Percentiles rank a stretch among this genome's conserved stretches.
Conservation (phyloP, 2,329 filamentous ascomycete genomes). For the Podosphaera fusca region DNA sequence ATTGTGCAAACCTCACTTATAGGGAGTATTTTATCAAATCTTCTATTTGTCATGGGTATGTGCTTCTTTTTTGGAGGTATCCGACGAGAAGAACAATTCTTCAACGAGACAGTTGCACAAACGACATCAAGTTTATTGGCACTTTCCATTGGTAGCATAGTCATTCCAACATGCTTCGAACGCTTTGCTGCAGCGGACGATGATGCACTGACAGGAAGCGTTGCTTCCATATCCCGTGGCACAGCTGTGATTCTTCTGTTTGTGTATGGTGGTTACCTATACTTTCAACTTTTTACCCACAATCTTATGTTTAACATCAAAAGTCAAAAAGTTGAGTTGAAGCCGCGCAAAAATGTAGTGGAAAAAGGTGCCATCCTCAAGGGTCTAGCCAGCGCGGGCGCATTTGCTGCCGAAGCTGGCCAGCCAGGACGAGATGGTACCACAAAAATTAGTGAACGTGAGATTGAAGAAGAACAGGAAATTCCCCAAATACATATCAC, state of each 20-base stretch:
- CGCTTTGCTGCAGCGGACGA: slow-evolving; percentile 17
- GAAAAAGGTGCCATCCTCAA: slow-evolving; percentile 14
- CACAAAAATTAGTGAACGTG: slow-evolving; percentile 19
- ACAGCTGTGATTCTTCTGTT: slow-evolving; percentile 61
- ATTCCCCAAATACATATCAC: slow-evolving; percentile 49
- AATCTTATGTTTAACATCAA: slow-evolving; percentile 55
- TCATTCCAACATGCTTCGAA: slow-evolving; percentile 76
- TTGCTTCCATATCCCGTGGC: slow-evolving; percentile 44
- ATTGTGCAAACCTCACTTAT: slow-evolving; percentile 88
- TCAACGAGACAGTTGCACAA: slow-evolving; percentile 81
- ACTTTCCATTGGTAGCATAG: slow-evolving; percentile 51
- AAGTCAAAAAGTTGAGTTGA: slow-evolving; percentile 51
- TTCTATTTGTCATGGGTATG: slow-evolving; percentile 75
- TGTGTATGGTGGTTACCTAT: slow-evolving; percentile 63
- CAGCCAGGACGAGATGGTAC: slow-evolving; percentile 15
- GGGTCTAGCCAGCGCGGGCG: slow-evolving; percentile 13
- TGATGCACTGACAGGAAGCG: slow-evolving; percentile 20
- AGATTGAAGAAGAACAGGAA: slow-evolving; percentile 46
- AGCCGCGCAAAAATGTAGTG: slow-evolving; percentile 21
- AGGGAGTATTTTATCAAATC: slow-evolving; percentile 74
- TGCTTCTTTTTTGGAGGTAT: slow-evolving; percentile 62
- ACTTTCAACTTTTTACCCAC: slow-evolving; percentile 84
- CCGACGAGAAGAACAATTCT: slow-evolving; percentile 58
- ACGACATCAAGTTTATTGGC: slow-evolving; percentile 54
- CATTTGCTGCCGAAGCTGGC: slow-evolving; percentile 13